Percentiles rank a stretch among this genome's conserved stretches.
phyloP scores from a whole-genome alignment of 108 stramenopile genomes.

The Fragilariopsis cylindrus region DNA sequence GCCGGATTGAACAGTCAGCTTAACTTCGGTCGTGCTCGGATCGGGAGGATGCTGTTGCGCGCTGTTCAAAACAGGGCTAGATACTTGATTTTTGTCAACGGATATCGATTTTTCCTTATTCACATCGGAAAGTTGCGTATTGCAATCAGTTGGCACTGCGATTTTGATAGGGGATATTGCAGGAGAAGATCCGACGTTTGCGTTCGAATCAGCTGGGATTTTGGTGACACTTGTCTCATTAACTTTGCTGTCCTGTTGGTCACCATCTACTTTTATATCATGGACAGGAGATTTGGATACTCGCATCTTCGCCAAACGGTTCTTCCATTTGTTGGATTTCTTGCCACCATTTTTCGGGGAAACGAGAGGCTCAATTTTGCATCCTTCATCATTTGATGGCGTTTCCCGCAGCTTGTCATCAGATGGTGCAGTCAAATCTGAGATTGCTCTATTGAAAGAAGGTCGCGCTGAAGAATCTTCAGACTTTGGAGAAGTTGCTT shows the following conservation, averaged over 20 bases:
- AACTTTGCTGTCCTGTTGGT: too few species aligned
- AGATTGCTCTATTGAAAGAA: constrained; percentile 5
- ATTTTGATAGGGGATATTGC: too few species aligned
- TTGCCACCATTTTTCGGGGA: background rate
- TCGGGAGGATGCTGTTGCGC: background rate
- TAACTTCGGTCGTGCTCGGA: too few species aligned
- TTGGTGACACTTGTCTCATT: background rate
- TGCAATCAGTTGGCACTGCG: too few species aligned
- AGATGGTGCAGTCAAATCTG: background rate
- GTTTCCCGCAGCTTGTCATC: background rate
- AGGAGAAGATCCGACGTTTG: background rate
- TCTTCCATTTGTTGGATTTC: constrained; percentile 20
- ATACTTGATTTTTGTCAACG: background rate
- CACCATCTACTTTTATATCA: background rate
- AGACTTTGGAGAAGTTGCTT: background rate
- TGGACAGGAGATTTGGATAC: background rate
- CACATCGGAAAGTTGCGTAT: too few species aligned
- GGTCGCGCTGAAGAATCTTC: background rate
- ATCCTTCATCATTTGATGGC: background rate
- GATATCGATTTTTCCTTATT: background rate
- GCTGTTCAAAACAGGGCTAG: background rate
- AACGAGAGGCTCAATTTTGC: background rate
- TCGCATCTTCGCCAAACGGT: constrained; percentile 8
- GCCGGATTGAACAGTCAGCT: background rate
- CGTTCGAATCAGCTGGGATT: background rate